phyloP scores from a whole-genome alignment of 1,284 basidiomycete genomes.

The Boletus putidus region DNA sequence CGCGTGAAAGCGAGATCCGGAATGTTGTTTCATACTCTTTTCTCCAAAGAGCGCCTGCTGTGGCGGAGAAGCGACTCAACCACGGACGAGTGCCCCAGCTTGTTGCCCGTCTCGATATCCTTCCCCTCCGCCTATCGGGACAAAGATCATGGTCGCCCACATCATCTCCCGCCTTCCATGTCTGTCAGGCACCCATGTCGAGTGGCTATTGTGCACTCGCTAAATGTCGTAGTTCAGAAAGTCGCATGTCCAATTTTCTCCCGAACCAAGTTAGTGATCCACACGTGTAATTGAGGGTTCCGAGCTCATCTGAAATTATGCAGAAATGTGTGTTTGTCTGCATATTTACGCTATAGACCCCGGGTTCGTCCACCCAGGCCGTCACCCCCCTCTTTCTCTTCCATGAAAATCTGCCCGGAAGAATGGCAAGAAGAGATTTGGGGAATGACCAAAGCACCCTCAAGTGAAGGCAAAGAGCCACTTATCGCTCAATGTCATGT shows the following conservation, averaged over 20 bases:
- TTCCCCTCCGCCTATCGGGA: constrained; percentile 51
- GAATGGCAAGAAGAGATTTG: constrained; percentile 60
- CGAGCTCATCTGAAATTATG: constrained; percentile 36
- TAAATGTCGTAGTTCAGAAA: constrained; percentile 47
- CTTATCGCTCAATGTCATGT: constrained; percentile 49
- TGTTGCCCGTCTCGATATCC: constrained; percentile 48
- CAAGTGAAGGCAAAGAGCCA: constrained; percentile 27
- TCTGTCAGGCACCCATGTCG: constrained; percentile 35
- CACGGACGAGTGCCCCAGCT: constrained; percentile 42
- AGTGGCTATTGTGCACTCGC: constrained; percentile 45
- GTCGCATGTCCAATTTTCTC: constrained; percentile 38
- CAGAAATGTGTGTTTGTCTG: constrained; percentile 34
- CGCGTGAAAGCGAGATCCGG: constrained; percentile 44
- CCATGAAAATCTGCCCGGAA: constrained; percentile 55
- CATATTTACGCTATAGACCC: constrained; percentile 48
- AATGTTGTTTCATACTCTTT: constrained; percentile 39
- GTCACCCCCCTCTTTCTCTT: constrained; percentile 47
- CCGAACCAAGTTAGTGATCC: constrained; percentile 26
- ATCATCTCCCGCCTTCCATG: constrained; percentile 56
- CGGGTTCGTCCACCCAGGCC: constrained; percentile 54
- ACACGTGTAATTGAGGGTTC: constrained; percentile 7
- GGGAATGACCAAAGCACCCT: constrained; percentile 39
- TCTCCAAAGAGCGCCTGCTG: constrained; percentile 39
- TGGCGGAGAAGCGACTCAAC: constrained; percentile 42
- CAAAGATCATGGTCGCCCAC: constrained; percentile 21